A percentile compares a stretch with the other conserved stretches of the same genome.
phyloP scores from a whole-genome alignment of 2,329 filamentous ascomycete genomes.

The Arthrobotrys entomopaga region DNA sequence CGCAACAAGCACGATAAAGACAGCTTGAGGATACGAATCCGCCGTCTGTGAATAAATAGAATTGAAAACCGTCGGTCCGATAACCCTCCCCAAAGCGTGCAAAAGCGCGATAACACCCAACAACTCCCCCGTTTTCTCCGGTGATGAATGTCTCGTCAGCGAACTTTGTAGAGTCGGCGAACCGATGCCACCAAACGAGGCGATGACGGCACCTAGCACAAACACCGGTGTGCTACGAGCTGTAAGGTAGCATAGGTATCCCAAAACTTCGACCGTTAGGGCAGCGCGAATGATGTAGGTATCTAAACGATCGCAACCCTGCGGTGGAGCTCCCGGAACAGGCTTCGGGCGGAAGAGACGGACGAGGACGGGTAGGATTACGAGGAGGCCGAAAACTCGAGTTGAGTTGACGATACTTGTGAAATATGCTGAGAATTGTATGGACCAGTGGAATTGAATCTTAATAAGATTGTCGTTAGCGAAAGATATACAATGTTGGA shows the following conservation, averaged over 20 bases:
- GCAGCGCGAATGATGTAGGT: conserved; percentile 68
- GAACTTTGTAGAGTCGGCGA: conserved; percentile 84
- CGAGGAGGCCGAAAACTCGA: conserved; percentile 79
- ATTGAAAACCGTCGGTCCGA: conserved; percentile 72
- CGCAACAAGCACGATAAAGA: conserved; percentile 78
- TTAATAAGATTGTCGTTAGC: conserved; percentile 15
- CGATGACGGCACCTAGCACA: conserved; percentile 73
- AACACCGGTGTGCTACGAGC: conserved; percentile 65
- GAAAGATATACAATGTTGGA: neutral
- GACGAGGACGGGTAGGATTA: conserved; percentile 79
- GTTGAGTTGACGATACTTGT: conserved; percentile 77
- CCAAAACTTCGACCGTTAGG: conserved; percentile 78
- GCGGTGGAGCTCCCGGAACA: conserved; percentile 61
- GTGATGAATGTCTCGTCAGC: conserved; percentile 89
- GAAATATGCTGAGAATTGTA: conserved; percentile 76
- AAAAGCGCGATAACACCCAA: conserved; percentile 87
- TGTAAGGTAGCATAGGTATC: conserved; percentile 78
- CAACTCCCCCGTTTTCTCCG: conserved; percentile 83
- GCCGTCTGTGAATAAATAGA: conserved; percentile 86
- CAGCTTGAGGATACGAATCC: conserved; percentile 78
- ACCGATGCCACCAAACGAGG: conserved; percentile 83
- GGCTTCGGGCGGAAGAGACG: conserved; percentile 73
- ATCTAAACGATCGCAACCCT: conserved; percentile 36
- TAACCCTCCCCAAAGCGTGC: conserved; percentile 74
- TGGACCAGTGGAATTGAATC: conserved; percentile 42